phyloP scores from a whole-genome alignment of 371 early-diverging fungal genomes.

The Mycotypha africana region DNA sequence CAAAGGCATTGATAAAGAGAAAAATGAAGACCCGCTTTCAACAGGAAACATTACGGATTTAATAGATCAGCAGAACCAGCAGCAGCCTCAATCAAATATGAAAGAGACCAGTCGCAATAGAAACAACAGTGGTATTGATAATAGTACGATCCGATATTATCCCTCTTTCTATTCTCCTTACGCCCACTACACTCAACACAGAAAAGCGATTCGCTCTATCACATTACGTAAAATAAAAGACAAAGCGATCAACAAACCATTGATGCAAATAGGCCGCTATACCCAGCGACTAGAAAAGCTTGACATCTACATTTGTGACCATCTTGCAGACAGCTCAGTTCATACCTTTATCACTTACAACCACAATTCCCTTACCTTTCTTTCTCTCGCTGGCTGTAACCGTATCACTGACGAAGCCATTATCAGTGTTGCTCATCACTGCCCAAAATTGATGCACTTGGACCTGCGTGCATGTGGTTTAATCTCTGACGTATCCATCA shows the following conservation, averaged over 20 bases:
- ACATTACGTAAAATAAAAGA: conserved; percentile 37
- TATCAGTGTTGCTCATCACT: conserved; percentile 32
- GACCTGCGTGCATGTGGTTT: conserved; percentile 54
- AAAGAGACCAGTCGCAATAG: not conserved
- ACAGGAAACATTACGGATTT: too few species aligned
- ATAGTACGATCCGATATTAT: not conserved
- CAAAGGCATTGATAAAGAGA: too few species aligned
- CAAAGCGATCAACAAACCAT: conserved; percentile 22
- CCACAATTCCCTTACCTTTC: conserved; percentile 27
- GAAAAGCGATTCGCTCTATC: conserved; percentile 25
- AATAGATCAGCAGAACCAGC: too few species aligned
- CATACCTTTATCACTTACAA: conserved; percentile 26
- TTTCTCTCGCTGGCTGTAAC: conserved; percentile 54
- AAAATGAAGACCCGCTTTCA: too few species aligned
- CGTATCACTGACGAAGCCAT: conserved; percentile 48
- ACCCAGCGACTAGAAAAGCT: conserved; percentile 19
- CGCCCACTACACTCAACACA: conserved; percentile 11
- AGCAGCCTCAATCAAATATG: not conserved
- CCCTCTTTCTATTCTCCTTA: not conserved
- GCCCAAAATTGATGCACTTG: conserved; percentile 42
- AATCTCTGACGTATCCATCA: conserved; percentile 47
- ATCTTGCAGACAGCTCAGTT: conserved; percentile 37
- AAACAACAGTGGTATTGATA: too few species aligned
- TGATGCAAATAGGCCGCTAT: conserved; percentile 17
- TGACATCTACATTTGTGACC: conserved; percentile 52